phyloP scores from a whole-genome alignment of 1,139 yeast genomes.

The Arxiozyma slooffiae region DNA sequence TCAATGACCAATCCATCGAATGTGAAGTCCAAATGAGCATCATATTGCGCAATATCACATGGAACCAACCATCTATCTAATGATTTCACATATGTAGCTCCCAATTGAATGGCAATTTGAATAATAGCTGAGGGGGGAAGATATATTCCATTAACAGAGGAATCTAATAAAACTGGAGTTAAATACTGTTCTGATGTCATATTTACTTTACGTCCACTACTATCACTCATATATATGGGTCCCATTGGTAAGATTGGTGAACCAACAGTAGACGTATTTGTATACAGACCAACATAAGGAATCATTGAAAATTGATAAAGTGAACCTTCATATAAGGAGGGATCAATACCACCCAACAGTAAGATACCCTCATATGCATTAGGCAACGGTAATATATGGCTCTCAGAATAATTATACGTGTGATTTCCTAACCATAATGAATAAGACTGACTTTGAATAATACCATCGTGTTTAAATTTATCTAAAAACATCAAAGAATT shows the following conservation, averaged over 20 bases:
- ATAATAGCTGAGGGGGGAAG: slow-evolving; percentile 54
- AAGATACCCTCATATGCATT: slow-evolving; percentile 32
- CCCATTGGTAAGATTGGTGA: slow-evolving; percentile 53
- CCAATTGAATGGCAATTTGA: slow-evolving; percentile 61
- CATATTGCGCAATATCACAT: slow-evolving; percentile 42
- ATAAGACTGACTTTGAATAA: slow-evolving; percentile 43
- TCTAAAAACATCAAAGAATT: slow-evolving; percentile 38
- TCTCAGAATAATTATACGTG: slow-evolving; percentile 2
- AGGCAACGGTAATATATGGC: neutral
- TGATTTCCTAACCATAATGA: slow-evolving; percentile 42
- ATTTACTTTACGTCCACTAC: slow-evolving; percentile 35
- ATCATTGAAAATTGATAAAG: slow-evolving; percentile 42
- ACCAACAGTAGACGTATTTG: slow-evolving; percentile 27
- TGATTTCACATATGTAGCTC: slow-evolving; percentile 52
- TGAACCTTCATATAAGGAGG: slow-evolving; percentile 37
- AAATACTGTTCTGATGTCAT: slow-evolving; percentile 30
- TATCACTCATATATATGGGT: slow-evolving; percentile 40
- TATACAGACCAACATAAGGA: slow-evolving; percentile 33
- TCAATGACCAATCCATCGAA: slow-evolving; percentile 46
- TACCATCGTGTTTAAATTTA: slow-evolving; percentile 28
- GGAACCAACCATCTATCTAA: slow-evolving; percentile 55
- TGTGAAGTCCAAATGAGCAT: slow-evolving; percentile 47
- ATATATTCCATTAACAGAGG: slow-evolving; percentile 43
- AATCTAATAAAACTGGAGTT: slow-evolving; percentile 54
- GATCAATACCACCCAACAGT: slow-evolving; percentile 53